These are phyloP conservation scores for Oropetium thomaeum DNA, from an alignment of 176 grass and related monocot genomes.

Conservation along the genomic window DNA sequence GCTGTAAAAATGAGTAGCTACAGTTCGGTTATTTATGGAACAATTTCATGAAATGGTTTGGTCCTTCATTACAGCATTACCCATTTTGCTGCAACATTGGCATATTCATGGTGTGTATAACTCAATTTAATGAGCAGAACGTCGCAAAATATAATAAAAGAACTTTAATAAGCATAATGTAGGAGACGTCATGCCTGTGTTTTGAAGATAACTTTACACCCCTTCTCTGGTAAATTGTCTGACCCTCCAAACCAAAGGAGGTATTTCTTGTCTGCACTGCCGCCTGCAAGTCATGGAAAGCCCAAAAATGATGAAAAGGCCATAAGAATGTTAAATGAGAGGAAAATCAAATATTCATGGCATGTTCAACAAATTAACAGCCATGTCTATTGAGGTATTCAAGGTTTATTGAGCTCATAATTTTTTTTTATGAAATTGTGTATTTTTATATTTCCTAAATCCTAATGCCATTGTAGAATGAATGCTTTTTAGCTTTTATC, in stretches of 20 bases:
- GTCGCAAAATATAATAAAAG: background rate
- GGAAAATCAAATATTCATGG: conserved; percentile 11
- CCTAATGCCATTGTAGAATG: background rate
- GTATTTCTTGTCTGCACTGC: conserved; percentile 65
- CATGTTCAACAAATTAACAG: background rate
- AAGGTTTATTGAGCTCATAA: background rate
- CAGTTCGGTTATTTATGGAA: background rate
- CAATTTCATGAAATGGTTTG: conserved; percentile 5
- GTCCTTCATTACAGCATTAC: conserved; percentile 2
- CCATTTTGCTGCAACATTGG: background rate
- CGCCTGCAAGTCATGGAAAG: conserved; percentile 45
- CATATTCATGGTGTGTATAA: background rate
- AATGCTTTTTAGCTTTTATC: background rate
- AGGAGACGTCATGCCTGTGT: conserved; percentile 44
- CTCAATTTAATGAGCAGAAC: background rate
- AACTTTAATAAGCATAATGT: conserved; percentile 1
- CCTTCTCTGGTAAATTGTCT: conserved; percentile 76
- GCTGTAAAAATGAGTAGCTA: background rate
- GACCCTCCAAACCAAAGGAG: conserved; percentile 70
- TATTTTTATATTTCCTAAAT: background rate
- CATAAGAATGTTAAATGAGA: conserved; percentile 17
- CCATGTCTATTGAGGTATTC: background rate
- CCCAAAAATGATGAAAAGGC: conserved; percentile 20
- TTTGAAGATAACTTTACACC: conserved; percentile 56
- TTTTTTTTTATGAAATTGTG: background rate